A percentile compares a stretch with the other conserved stretches of the same genome.
phyloP scores from a whole-genome alignment of 148 eudicot species.

The Chenopodium berlandieri region DNA sequence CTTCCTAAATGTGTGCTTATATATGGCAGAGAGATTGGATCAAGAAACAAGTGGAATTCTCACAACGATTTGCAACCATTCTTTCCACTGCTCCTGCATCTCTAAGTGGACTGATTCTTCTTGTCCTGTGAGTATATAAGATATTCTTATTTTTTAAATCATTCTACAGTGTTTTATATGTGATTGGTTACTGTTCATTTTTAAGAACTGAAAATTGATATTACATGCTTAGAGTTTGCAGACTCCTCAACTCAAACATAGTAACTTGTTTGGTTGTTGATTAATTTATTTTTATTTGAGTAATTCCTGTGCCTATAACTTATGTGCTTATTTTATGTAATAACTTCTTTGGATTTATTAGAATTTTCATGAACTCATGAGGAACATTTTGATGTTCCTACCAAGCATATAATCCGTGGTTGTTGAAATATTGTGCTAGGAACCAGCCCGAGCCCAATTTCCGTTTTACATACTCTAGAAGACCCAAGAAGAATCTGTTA shows the following conservation, averaged over 20 bases:
- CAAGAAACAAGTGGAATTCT: slow-evolving; percentile 85
- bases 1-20: slow-evolving; percentile 4
- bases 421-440: background rate
- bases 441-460: no score
- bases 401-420: background rate
- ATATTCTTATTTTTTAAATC: background rate
- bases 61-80: slow-evolving; percentile 92
- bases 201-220: background rate
- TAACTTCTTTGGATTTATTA: no score
- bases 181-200: background rate
- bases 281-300: background rate
- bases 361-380: background rate
- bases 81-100: slow-evolving; percentile 95
- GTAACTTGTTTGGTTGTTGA: background rate
- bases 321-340: background rate
- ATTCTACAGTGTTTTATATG: background rate
- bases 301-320: background rate
- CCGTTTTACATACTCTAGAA: no score
- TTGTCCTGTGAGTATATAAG: slow-evolving; percentile 71
- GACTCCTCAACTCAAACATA: background rate
- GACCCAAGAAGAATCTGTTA: no score
- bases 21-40: slow-evolving; percentile 79
- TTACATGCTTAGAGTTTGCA: background rate
- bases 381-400: background rate
- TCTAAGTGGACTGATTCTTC: slow-evolving; percentile 99